Evolutionary conservation across 1,284 basidiomycete genomes (phyloP).

Genomic region (Puccinia triticina): DNA sequence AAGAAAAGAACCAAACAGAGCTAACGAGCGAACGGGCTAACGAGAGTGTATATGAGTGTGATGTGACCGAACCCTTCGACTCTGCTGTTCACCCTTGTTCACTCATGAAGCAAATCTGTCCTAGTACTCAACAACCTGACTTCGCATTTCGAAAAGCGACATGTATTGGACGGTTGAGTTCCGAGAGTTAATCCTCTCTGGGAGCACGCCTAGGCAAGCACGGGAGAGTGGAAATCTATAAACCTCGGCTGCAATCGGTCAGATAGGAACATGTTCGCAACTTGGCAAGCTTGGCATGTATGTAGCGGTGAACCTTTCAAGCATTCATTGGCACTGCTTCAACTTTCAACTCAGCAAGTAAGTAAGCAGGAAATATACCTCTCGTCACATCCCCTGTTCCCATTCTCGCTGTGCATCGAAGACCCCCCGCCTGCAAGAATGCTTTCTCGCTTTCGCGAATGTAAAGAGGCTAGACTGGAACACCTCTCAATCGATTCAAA

Average conservation of each 20-base stretch:
- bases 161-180: background rate
- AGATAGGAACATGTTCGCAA: background rate
- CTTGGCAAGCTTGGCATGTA: background rate
- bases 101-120: too few relatives aligned
- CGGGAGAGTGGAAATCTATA: background rate
- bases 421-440: background rate
- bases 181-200: background rate
- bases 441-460: constrained; percentile 24
- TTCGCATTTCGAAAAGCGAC: background rate
- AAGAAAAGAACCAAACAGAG: too few relatives aligned
- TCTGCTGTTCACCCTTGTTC: too few relatives aligned
- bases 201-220: background rate
- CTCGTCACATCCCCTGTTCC: background rate
- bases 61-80: too few relatives aligned
- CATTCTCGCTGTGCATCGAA: background rate
- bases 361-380: background rate
- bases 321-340: too few relatives aligned
- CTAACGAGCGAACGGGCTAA: too few relatives aligned
- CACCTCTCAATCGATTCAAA: background rate
- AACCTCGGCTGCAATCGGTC: background rate
- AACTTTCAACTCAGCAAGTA: too few relatives aligned
- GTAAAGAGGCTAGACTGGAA: background rate
- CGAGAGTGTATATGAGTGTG: too few relatives aligned
- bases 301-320: background rate
- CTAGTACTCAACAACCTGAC: background rate